These are phyloP conservation scores for Sporisorium iseilematis-ciliati DNA, from an alignment of 1,284 basidiomycete species.

Conservation along the genomic window DNA sequence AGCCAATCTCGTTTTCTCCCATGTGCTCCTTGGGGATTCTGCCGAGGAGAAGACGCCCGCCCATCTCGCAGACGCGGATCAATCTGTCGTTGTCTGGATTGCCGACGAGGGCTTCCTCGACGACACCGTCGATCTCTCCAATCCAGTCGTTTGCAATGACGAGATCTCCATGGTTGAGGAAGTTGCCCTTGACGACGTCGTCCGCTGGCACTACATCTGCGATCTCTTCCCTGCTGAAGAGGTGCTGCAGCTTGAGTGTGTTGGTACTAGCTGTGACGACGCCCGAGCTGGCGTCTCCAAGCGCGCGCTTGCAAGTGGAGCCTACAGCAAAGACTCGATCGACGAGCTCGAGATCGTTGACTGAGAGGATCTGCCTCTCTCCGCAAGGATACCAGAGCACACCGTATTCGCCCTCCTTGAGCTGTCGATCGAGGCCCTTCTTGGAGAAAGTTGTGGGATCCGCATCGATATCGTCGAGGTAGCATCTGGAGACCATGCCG, in stretches of 20 bases:
- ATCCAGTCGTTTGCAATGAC: constrained; percentile 84
- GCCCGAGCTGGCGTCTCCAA: constrained; percentile 81
- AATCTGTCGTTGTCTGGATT: constrained; percentile 71
- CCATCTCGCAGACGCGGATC: constrained; percentile 41
- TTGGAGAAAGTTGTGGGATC: constrained; percentile 25
- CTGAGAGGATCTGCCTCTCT: constrained; percentile 72
- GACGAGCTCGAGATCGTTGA: constrained; percentile 79
- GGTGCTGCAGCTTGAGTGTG: constrained; percentile 79
- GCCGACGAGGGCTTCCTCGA: constrained; percentile 82
- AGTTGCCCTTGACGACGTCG: constrained; percentile 72
- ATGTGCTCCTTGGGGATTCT: constrained; percentile 41
- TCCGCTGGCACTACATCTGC: constrained; percentile 77
- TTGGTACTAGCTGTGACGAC: constrained; percentile 78
- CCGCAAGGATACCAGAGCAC: constrained; percentile 78
- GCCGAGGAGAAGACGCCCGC: constrained; percentile 36
- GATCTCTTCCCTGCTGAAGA: constrained; percentile 77
- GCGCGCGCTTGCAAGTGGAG: constrained; percentile 84
- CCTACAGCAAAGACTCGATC: constrained; percentile 83
- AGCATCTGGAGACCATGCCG: constrained; percentile 50
- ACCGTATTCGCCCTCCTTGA: constrained; percentile 83
- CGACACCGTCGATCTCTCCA: constrained; percentile 79
- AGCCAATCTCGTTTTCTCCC: constrained; percentile 69
- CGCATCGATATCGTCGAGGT: constrained; percentile 40
- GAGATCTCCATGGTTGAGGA: constrained; percentile 71
- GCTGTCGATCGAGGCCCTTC: constrained; percentile 76